These are phyloP conservation scores for Didymella sp. DNA, from an alignment of 2,329 filamentous ascomycete species.

Conservation along the genomic window DNA sequence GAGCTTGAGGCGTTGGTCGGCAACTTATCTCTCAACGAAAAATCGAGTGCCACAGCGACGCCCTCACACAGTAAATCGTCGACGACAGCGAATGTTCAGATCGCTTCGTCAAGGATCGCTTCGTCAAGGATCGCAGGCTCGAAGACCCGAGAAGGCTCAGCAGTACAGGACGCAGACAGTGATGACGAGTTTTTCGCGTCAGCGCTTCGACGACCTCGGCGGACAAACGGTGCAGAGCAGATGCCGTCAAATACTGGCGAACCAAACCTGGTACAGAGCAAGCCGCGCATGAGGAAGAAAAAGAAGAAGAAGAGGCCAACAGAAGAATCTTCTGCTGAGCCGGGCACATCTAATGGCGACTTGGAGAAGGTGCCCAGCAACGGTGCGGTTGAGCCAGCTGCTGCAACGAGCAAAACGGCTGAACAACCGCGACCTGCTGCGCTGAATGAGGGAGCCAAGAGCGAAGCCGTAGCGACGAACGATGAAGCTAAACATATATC, in stretches of 20 bases:
- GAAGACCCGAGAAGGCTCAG: background rate
- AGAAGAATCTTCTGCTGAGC: slow-evolving; percentile 13
- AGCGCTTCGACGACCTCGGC: background rate
- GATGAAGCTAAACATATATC: background rate
- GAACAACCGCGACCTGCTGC: background rate
- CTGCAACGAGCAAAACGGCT: background rate
- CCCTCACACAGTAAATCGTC: background rate
- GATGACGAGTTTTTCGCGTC: slow-evolving; percentile 8
- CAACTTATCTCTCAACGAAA: slow-evolving; percentile 29
- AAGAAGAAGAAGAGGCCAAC: slow-evolving; percentile 36
- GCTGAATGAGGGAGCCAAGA: background rate
- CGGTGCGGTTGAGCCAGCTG: background rate
- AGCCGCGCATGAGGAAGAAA: slow-evolving; percentile 46
- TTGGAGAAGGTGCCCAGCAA: background rate
- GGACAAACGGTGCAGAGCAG: slow-evolving; percentile 3
- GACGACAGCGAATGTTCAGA: background rate
- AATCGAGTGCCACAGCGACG: background rate
- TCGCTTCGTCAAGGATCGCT: slow-evolving; percentile 8
- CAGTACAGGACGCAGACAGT: background rate
- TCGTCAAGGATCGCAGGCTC: slow-evolving; percentile 9
- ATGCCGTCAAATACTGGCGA: slow-evolving; percentile 7
- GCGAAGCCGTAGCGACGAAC: background rate
- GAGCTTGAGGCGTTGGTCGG: slow-evolving; percentile 34
- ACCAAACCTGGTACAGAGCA: slow-evolving; percentile 44
- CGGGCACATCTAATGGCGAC: background rate